phyloP scores from a whole-genome alignment of 1,284 basidiomycete genomes.

The Trichosporon asahii region DNA sequence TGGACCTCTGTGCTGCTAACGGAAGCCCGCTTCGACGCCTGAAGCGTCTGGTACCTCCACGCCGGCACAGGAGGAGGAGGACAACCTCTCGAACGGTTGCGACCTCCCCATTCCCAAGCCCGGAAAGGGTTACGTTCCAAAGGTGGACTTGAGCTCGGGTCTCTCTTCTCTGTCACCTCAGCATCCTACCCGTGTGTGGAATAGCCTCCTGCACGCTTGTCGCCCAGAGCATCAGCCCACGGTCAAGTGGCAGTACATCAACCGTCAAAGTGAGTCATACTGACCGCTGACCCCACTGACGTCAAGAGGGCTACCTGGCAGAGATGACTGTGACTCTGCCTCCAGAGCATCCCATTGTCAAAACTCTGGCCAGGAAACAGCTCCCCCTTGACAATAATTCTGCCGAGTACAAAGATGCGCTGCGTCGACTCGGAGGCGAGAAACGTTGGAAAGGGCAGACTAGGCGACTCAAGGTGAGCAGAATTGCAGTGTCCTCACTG shows the following conservation, averaged over 20 bases:
- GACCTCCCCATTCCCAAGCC: background rate
- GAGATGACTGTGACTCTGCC: slow-evolving; percentile 36
- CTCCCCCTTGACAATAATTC: slow-evolving; percentile 30
- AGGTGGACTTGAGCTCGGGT: slow-evolving; percentile 17
- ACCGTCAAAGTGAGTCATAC: background rate
- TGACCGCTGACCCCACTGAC: background rate
- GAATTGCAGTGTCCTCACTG: background rate
- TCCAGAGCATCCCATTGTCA: slow-evolving; percentile 33
- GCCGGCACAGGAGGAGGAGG: background rate
- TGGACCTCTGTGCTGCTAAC: background rate
- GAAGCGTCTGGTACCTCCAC: background rate
- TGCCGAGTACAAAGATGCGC: slow-evolving; percentile 28
- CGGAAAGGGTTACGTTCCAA: background rate
- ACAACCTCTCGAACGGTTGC: background rate
- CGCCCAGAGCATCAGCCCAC: slow-evolving; percentile 31
- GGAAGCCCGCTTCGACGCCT: background rate
- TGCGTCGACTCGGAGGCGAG: slow-evolving; percentile 30
- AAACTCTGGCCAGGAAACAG: slow-evolving; percentile 14
- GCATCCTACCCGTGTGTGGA: slow-evolving; percentile 44
- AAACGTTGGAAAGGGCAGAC: slow-evolving; percentile 32
- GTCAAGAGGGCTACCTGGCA: slow-evolving; percentile 20
- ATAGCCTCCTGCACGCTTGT: slow-evolving; percentile 35
- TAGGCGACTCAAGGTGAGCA: slow-evolving; percentile 32
- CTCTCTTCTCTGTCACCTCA: slow-evolving; percentile 34
- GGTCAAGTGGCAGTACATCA: slow-evolving; percentile 37